A percentile compares a stretch with the other conserved stretches of the same genome.
Evolutionary conservation across 805 yeast genomes (phyloP).

Genomic region (Metschnikowia colocasiae): DNA sequence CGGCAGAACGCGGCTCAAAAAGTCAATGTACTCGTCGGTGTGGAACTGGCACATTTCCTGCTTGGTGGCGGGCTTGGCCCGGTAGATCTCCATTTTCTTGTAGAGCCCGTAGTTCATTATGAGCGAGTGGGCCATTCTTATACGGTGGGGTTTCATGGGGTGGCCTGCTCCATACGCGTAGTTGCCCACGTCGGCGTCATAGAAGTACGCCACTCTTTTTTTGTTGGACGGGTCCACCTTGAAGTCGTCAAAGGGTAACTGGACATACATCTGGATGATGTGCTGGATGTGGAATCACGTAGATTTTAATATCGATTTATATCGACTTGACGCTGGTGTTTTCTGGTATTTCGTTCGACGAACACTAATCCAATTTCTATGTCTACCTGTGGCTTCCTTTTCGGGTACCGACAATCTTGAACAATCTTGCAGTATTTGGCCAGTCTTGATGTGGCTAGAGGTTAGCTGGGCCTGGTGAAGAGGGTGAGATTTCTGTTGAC

Average conservation of each 20-base stretch:
- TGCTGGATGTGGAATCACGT: too few relatives aligned
- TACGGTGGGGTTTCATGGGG: constrained; percentile 98
- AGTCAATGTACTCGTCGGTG: constrained; percentile 95
- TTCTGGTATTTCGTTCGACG: too few relatives aligned
- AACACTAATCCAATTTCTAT: too few relatives aligned
- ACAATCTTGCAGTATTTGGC: too few relatives aligned
- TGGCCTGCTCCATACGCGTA: constrained; percentile 98
- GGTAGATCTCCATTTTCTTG: constrained; percentile 93
- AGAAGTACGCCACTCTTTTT: constrained; percentile 43
- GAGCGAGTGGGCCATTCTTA: constrained; percentile 96
- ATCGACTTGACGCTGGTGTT: too few relatives aligned
- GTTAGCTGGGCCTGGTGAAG: not conserved
- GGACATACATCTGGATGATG: constrained; percentile 40
- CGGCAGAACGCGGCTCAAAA: constrained; percentile 84
- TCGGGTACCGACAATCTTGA: too few relatives aligned
- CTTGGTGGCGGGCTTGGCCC: constrained; percentile 96
- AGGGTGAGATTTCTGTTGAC: not conserved
- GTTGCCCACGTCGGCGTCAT: constrained; percentile 85
- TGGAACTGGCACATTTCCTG: constrained; percentile 99
- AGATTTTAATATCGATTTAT: too few relatives aligned
- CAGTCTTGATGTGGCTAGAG: too few relatives aligned
- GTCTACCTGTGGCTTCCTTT: too few relatives aligned
- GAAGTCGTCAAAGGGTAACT: constrained; percentile 44
- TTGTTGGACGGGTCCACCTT: constrained; percentile 39
- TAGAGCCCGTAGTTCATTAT: constrained; percentile 96